Percentiles rank a stretch among this genome's conserved stretches.
These are phyloP conservation scores for Polygonum maritimum DNA, from an alignment of 148 eudicot genomes.

Conservation along the genomic window DNA sequence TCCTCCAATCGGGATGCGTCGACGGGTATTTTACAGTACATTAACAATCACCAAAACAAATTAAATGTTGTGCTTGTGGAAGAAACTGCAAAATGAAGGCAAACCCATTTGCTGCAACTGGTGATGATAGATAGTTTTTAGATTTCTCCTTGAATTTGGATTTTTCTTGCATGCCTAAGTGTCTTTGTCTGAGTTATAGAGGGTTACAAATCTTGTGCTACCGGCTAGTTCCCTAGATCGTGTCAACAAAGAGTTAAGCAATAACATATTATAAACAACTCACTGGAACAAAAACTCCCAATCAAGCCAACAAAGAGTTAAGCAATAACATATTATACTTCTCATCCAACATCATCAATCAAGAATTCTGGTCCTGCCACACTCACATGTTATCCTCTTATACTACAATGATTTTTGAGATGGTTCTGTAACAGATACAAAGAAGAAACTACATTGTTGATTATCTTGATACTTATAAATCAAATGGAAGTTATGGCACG, in stretches of 20 bases:
- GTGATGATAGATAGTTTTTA: slow-evolving; percentile 34
- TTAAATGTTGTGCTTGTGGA: slow-evolving; percentile 94
- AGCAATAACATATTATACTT: not conserved
- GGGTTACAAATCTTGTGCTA: not conserved
- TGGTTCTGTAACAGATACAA: not conserved
- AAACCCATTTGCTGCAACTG: slow-evolving; percentile 77
- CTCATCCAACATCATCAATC: not conserved
- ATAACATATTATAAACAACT: no score
- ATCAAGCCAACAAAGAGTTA: not conserved
- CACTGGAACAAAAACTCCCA: not conserved
- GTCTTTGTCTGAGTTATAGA: not conserved
- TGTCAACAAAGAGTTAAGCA: not conserved
- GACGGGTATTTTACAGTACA: slow-evolving; percentile 79
- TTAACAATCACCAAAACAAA: slow-evolving; percentile 88
- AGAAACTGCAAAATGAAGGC: slow-evolving; percentile 53
- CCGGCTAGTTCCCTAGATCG: not conserved
- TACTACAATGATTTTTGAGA: not conserved
- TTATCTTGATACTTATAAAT: not conserved
- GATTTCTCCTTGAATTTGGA: not conserved
- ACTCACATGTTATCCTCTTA: not conserved
- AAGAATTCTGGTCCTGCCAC: no score
- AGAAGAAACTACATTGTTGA: not conserved
- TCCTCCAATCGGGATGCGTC: slow-evolving; percentile 81
- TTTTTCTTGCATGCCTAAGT: not conserved
- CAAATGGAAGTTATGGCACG: not conserved